Evolutionary conservation across 768 basidiomycete genomes (phyloP).

Genomic region (Termitomyces sp.): DNA sequence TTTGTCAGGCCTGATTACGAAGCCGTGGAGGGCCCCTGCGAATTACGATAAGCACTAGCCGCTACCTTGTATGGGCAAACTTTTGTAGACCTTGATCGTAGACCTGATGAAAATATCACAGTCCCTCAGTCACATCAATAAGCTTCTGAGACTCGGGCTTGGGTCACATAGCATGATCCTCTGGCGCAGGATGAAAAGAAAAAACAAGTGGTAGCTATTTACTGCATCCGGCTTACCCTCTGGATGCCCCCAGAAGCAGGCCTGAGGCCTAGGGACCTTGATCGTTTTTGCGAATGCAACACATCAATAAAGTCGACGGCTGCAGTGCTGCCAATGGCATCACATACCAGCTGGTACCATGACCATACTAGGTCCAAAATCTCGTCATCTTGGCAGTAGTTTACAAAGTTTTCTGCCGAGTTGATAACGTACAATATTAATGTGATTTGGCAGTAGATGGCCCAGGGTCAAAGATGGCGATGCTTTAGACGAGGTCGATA

Average conservation of each 20-base stretch:
- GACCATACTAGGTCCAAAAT: too few relatives aligned
- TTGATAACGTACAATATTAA: too few relatives aligned
- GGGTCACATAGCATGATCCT: background rate
- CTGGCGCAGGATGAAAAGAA: background rate
- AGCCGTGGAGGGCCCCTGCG: conserved; percentile 24
- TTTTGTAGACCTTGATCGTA: too few relatives aligned
- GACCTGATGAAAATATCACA: background rate
- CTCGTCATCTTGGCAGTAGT: too few relatives aligned
- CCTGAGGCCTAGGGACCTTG: conserved; percentile 9
- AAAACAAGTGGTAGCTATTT: conserved; percentile 7
- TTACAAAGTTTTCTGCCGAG: too few relatives aligned
- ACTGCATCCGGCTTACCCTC: conserved; percentile 13
- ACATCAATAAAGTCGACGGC: too few relatives aligned
- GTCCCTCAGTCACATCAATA: conserved; percentile 14
- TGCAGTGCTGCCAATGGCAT: too few relatives aligned
- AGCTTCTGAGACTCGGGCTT: background rate
- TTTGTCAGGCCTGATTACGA: conserved; percentile 21
- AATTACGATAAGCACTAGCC: background rate
- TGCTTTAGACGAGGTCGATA: conserved; percentile 15
- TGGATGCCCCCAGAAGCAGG: conserved; percentile 22
- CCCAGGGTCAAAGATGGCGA: conserved; percentile 22
- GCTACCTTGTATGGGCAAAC: background rate
- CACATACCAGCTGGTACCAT: too few relatives aligned
- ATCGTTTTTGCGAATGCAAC: conserved; percentile 17
- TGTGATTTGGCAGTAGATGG: conserved; percentile 2